phyloP scores from a whole-genome alignment of 441 rosid genomes.

The Metrosideros polymorpha region DNA sequence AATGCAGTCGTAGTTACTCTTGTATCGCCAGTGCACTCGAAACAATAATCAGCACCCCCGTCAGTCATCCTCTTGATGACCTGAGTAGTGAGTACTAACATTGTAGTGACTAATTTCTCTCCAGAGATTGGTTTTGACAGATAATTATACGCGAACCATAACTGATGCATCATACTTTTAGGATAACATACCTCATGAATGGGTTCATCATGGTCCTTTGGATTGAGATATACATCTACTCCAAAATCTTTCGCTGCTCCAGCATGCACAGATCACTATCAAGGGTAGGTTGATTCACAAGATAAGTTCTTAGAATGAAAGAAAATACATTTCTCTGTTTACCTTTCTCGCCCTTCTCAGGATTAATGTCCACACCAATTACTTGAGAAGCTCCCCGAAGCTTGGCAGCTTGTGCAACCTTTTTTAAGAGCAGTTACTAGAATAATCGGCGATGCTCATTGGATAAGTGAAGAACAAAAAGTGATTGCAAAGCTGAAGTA shows the following conservation, averaged over 20 bases:
- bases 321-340: background rate
- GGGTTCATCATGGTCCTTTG: constrained; percentile 53
- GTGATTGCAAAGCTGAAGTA: background rate
- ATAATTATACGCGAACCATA: background rate
- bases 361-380: constrained; percentile 78
- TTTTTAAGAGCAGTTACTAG: background rate
- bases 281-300: background rate
- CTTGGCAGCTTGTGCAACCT: constrained; percentile 97
- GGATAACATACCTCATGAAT: constrained; percentile 51
- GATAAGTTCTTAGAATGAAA: background rate
- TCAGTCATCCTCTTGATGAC: constrained; percentile 60
- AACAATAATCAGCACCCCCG: constrained; percentile 87
- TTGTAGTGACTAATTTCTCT: background rate
- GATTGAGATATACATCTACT: constrained; percentile 59
- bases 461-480: background rate
- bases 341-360: constrained; percentile 64
- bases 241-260: constrained; percentile 79
- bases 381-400: constrained; percentile 74
- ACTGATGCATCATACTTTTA: background rate
- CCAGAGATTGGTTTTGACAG: background rate
- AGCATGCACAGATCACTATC: background rate
- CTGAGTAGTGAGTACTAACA: constrained; percentile 36
- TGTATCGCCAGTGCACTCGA: constrained; percentile 81
- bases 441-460: background rate
- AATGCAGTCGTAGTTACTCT: constrained; percentile 64